Conservation (phyloP, 1,284 basidiomycete species). For the Prillingera fragicola region DNA sequence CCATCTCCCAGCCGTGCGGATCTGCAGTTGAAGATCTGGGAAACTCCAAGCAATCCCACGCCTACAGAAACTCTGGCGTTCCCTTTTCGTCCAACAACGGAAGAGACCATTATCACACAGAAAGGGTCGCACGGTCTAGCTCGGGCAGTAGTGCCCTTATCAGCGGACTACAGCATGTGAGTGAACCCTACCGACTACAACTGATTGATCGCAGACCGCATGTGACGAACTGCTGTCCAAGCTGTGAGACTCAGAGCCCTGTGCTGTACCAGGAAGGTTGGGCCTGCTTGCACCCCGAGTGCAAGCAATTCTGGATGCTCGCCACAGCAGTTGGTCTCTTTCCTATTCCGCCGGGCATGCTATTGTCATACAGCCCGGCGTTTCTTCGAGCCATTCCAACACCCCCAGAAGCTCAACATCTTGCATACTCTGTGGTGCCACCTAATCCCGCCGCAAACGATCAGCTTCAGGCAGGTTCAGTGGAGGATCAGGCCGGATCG, state of each 20-base stretch:
- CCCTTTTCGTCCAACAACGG: no score
- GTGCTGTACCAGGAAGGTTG: slow-evolving; percentile 35
- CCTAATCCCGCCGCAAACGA: slow-evolving; percentile 10
- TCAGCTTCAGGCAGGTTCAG: background rate
- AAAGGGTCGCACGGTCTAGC: background rate
- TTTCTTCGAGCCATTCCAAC: slow-evolving; percentile 21
- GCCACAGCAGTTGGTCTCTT: slow-evolving; percentile 17
- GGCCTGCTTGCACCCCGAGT: slow-evolving; percentile 29
- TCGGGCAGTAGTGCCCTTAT: background rate
- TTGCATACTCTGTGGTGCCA: slow-evolving; percentile 32
- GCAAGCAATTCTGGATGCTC: slow-evolving; percentile 36
- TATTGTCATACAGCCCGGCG: slow-evolving; percentile 17
- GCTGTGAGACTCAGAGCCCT: slow-evolving; percentile 13
- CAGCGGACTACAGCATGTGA: background rate
- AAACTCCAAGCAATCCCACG: no score
- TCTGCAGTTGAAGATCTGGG: no score
- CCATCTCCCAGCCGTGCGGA: no score
- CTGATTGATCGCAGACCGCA: background rate
- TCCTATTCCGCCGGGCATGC: slow-evolving; percentile 30
- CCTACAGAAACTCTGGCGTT: no score
- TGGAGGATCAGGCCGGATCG: slow-evolving; percentile 12
- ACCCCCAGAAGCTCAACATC: slow-evolving; percentile 1
- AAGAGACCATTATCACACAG: no score
- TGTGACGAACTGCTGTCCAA: slow-evolving; percentile 12
- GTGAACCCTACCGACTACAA: background rate